Evolutionary conservation across 768 basidiomycete species (phyloP), one percentile per base, ranked within the genome.

Genomic region (Strobilomyces echinocephalus): DNA sequence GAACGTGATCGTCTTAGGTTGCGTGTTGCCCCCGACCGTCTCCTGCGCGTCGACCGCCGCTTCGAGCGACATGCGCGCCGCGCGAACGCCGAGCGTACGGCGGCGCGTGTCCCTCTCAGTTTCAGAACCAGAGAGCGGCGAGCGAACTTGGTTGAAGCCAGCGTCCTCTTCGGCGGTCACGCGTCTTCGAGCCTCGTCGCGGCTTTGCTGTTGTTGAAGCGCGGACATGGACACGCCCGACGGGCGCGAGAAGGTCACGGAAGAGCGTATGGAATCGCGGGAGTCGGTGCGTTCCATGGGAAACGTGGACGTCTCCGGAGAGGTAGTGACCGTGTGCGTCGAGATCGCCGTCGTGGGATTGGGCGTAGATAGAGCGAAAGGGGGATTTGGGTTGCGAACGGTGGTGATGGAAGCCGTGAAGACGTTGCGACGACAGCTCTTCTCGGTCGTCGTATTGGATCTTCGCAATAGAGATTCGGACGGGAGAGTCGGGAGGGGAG

Each of bases 301-400:
- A 26, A 64, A 60, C 2, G 65, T 50, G 14, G 72, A 60, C 20
- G 52, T 56, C 53, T 69, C 70, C 30, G 73, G 72, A 7, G 76
- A 69, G 54, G 76, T 78, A 5, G 81, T 80, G 5, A 82, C 84
- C 0, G 84, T 88, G 57, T 85, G 82, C 0, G 80, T 67, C 1
- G 85, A 86, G 12, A 88, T 51, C 15, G 83, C 84, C 16, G 86
- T 89, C 35, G 87, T 88, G 1, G 84, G 74, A 52, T 76, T 80
- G 0, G 79, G 79, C 3, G 79, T 81, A 34, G 83, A 63, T 8
- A 76, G 60, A 10, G 81, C 74, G 45, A 80, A 78, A n/a, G 75
- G 69, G 15, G 77, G 62, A 50, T 65, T 54, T 45, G 66, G 51
- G 46, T 69, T 69, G 59, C 82, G 78, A 33, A 80, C 63, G 5